These are phyloP conservation scores for Malbranchea zuffiana DNA, from an alignment of 2,329 filamentous ascomycete species.

Conservation along the genomic window DNA sequence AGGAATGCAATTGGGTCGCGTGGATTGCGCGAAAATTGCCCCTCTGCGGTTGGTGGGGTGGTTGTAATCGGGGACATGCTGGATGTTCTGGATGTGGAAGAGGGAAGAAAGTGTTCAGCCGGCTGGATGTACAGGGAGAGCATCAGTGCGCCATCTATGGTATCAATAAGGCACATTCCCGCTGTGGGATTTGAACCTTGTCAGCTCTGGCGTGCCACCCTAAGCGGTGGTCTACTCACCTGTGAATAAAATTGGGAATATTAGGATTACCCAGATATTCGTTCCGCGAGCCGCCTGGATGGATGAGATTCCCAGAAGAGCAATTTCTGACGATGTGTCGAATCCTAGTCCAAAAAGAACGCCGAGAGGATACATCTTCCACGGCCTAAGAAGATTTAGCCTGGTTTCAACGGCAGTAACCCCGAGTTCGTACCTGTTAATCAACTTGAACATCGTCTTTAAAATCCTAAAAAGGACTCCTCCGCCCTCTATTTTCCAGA, in stretches of 20 bases:
- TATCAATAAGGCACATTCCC: constrained; percentile 92
- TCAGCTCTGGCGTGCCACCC: background rate
- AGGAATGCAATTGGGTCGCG: constrained; percentile 81
- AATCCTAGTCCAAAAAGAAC: constrained; percentile 87
- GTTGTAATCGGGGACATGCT: constrained; percentile 10
- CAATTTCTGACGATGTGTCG: constrained; percentile 90
- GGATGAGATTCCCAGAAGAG: constrained; percentile 77
- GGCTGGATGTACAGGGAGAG: constrained; percentile 72
- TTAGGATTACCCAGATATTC: constrained; percentile 83
- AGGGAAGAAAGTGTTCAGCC: constrained; percentile 29
- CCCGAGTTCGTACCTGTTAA: constrained; percentile 41
- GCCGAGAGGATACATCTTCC: constrained; percentile 94
- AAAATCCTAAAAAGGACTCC: constrained; percentile 65
- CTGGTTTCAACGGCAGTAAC: no score
- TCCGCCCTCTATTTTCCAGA: constrained; percentile 61
- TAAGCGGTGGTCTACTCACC: constrained; percentile 36
- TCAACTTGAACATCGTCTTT: constrained; percentile 62
- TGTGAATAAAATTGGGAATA: constrained; percentile 85
- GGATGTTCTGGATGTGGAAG: constrained; percentile 18
- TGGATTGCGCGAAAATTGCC: constrained; percentile 43
- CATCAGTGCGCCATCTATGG: constrained; percentile 87
- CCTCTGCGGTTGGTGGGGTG: constrained; percentile 9
- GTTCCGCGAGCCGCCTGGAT: constrained; percentile 79
- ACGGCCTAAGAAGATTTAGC: constrained; percentile 35
- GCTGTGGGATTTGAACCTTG: constrained; percentile 40